Evolutionary conservation across 805 yeast genomes (phyloP).

Genomic region (Tetrapisispora taiwanensis): DNA sequence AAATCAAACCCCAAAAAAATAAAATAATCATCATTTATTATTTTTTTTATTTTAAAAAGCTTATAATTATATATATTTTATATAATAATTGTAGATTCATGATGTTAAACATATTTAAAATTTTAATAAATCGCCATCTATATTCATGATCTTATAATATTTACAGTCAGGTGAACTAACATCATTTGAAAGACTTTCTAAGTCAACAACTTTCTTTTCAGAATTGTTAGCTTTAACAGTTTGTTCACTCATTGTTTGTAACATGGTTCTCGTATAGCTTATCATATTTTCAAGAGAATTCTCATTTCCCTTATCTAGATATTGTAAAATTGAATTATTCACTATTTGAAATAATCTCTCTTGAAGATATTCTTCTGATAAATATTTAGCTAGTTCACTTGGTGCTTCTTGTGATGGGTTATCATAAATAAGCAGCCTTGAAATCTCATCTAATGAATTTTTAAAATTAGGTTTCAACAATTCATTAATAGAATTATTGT

Average conservation of each 20-base stretch:
- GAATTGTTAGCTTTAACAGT: constrained; percentile 23
- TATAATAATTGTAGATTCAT: neutral
- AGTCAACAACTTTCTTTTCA: constrained; percentile 21
- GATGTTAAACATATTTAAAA: neutral
- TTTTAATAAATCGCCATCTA: constrained; percentile 38
- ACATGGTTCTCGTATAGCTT: constrained; percentile 32
- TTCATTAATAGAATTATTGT: constrained; percentile 8
- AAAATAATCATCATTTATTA: too few species aligned
- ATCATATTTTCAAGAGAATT: constrained; percentile 37
- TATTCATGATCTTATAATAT: constrained; percentile 32
- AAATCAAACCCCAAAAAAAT: too few species aligned
- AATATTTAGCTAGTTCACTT: constrained; percentile 17
- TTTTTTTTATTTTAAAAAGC: too few species aligned
- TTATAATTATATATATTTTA: neutral
- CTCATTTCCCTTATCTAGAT: constrained; percentile 34
- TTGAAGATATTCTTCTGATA: constrained; percentile 21
- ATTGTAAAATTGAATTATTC: constrained; percentile 33
- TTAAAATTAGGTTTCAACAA: constrained; percentile 26
- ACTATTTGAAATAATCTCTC: constrained; percentile 25
- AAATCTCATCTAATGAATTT: constrained; percentile 35
- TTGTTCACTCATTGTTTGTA: constrained; percentile 16
- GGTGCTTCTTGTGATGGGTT: constrained; percentile 36
- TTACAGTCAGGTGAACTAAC: constrained; percentile 4
- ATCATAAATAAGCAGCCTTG: constrained; percentile 43
- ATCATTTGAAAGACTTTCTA: constrained; percentile 9